Percentiles rank a stretch among this genome's conserved stretches.
These are phyloP conservation scores for Solanum virginianum DNA, from an alignment of 257 asterid species.

Conservation along the genomic window DNA sequence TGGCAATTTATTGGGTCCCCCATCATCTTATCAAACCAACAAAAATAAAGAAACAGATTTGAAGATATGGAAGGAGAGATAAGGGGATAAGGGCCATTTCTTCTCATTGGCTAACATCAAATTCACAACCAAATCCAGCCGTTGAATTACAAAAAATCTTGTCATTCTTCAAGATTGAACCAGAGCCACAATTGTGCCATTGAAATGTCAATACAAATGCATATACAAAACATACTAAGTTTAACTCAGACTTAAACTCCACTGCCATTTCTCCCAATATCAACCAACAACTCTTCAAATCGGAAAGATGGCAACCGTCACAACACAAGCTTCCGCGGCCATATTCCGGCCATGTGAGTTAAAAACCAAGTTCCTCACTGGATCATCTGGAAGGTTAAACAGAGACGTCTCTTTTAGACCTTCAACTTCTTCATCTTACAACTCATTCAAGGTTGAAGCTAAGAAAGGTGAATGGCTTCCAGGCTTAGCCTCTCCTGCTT, in stretches of 20 bases:
- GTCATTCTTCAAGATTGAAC: slow-evolving; percentile 15
- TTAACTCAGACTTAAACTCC: neutral
- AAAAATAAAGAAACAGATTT: slow-evolving; percentile 36
- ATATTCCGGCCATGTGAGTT: slow-evolving; percentile 57
- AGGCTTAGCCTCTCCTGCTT: slow-evolving; percentile 69
- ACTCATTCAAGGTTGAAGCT: slow-evolving; percentile 70
- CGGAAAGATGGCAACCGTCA: slow-evolving; percentile 53
- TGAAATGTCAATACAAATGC: slow-evolving; percentile 14
- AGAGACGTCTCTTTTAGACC: slow-evolving; percentile 35
- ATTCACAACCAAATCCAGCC: slow-evolving; percentile 28
- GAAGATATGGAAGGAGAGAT: slow-evolving; percentile 44
- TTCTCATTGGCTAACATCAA: slow-evolving; percentile 44
- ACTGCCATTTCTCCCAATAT: neutral
- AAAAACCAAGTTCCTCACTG: slow-evolving; percentile 49
- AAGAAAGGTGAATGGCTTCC: slow-evolving; percentile 98
- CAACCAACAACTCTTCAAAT: neutral
- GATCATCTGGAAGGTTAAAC: slow-evolving; percentile 60
- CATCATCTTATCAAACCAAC: slow-evolving; percentile 38
- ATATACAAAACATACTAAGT: slow-evolving; percentile 12
- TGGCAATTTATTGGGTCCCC: slow-evolving; percentile 9
- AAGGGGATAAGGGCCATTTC: slow-evolving; percentile 57
- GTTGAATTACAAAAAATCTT: slow-evolving; percentile 38
- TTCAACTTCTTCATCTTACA: slow-evolving; percentile 14
- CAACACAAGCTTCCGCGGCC: slow-evolving; percentile 67
- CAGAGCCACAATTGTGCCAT: slow-evolving; percentile 22